Percentiles rank a stretch among this genome's conserved stretches.
Conservation (phyloP, 345 rosid genomes). For the Hibiscus tridactylites region DNA sequence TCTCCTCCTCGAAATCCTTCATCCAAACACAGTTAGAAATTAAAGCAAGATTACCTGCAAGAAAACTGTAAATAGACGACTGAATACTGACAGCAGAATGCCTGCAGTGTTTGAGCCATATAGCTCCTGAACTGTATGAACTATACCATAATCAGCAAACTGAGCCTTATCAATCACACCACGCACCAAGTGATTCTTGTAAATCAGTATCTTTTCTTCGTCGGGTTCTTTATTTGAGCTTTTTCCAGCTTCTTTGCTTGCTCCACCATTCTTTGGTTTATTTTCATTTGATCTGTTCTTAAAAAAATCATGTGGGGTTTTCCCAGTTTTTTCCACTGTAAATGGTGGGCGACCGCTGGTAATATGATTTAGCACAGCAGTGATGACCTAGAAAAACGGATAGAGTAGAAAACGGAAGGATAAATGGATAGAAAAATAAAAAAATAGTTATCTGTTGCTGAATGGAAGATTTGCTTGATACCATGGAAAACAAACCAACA, state of each 20-base stretch:
- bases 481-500: background rate
- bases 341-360: constrained; percentile 73
- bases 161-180: constrained; percentile 99
- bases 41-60: constrained; percentile 57
- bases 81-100: constrained; percentile 67
- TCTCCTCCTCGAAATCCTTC: too few species aligned
- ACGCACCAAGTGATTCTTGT: constrained; percentile 56
- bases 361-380: constrained; percentile 11
- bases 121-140: constrained; percentile 91
- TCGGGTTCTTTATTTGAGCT: constrained; percentile 30
- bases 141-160: constrained; percentile 90
- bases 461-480: background rate
- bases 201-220: constrained; percentile 66
- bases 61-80: constrained; percentile 81
- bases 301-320: constrained; percentile 70
- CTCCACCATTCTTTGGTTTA: constrained; percentile 1
- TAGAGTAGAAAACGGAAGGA: background rate
- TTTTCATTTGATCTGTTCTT: constrained; percentile 31
- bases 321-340: constrained; percentile 68
- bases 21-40: background rate
- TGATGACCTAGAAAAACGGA: constrained; percentile 1
- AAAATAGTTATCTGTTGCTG: background rate
- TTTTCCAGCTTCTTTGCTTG: background rate
- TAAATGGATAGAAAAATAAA: background rate
- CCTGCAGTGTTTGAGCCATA: constrained; percentile 91